Percentiles rank a stretch among this genome's conserved stretches.
These are phyloP conservation scores for Chlorella variabilis DNA, from an alignment of 163 green algal genomes.

Conservation along the genomic window DNA sequence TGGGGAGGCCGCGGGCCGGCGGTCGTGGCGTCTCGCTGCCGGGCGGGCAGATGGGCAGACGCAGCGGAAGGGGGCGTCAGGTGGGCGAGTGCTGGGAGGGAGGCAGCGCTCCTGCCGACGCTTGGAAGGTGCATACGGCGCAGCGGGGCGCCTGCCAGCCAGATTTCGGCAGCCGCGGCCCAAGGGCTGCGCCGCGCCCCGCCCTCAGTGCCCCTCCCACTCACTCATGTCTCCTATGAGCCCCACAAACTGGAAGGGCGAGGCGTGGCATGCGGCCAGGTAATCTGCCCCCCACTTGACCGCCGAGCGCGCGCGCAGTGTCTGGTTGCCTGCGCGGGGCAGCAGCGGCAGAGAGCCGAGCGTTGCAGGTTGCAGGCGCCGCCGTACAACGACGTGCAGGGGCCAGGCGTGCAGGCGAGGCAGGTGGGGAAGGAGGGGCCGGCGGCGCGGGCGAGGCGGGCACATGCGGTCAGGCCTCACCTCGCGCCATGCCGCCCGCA, in stretches of 20 bases:
- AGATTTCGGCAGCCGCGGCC: too few relatives aligned
- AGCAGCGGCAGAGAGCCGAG: neutral
- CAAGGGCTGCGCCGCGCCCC: too few relatives aligned
- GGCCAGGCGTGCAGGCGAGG: too few relatives aligned
- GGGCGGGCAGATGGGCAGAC: neutral
- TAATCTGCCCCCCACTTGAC: conserved; percentile 58
- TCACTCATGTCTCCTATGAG: conserved; percentile 49
- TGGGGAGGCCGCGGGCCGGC: neutral
- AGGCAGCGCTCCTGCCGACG: too few relatives aligned
- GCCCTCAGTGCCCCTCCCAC: neutral
- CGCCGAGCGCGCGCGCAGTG: conserved; percentile 15
- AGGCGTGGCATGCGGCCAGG: conserved; percentile 48
- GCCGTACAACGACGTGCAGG: too few relatives aligned
- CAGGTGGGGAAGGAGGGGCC: too few relatives aligned
- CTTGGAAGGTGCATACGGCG: neutral
- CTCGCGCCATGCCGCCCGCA: conserved; percentile 30
- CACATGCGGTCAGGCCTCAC: neutral
- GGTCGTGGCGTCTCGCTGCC: neutral
- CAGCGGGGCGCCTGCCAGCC: too few relatives aligned
- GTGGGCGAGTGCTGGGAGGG: neutral
- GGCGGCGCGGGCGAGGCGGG: too few relatives aligned
- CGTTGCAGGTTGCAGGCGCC: too few relatives aligned
- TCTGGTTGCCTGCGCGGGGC: neutral
- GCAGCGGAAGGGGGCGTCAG: neutral
- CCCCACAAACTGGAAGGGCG: conserved; percentile 31